phyloP scores from a whole-genome alignment of 2,329 filamentous ascomycete genomes.

The Alternaria brassicicola region DNA sequence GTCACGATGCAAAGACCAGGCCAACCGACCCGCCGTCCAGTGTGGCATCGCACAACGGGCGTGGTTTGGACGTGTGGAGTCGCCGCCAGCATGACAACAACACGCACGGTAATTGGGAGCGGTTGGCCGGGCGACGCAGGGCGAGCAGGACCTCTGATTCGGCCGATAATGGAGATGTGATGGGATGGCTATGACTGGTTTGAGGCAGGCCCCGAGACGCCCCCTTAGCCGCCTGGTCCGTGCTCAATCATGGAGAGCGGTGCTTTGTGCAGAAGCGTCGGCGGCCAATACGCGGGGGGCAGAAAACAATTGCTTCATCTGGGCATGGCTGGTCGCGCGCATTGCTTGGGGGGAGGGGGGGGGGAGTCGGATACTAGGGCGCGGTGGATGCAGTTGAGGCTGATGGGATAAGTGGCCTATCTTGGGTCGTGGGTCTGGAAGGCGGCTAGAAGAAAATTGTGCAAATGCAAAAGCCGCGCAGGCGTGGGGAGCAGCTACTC shows the following conservation, averaged over 20 bases:
- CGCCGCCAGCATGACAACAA: constrained; percentile 17
- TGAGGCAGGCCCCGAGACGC: constrained; percentile 18
- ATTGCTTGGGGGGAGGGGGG: constrained; percentile 13
- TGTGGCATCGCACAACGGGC: constrained; percentile 17
- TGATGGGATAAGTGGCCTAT: constrained; percentile 3
- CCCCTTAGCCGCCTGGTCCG: constrained; percentile 18
- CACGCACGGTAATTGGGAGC: constrained; percentile 15
- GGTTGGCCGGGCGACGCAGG: constrained; percentile 25
- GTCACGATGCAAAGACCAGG: not conserved
- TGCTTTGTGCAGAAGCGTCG: constrained; percentile 17
- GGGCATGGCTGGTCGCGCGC: constrained; percentile 6
- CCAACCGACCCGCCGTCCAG: constrained; percentile 8
- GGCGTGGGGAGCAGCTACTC: constrained; percentile 14
- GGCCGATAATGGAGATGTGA: constrained; percentile 15
- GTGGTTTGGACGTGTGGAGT: constrained; percentile 5
- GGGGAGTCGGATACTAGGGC: constrained; percentile 7
- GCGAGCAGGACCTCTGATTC: constrained; percentile 15
- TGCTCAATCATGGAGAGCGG: constrained; percentile 19
- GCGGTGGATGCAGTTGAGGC: constrained; percentile 2
- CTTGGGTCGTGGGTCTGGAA: constrained; percentile 20
- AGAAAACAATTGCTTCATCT: constrained; percentile 2
- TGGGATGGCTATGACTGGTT: constrained; percentile 16
- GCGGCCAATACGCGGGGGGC: constrained; percentile 22
- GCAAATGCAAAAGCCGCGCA: constrained; percentile 19
- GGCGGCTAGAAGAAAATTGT: constrained; percentile 27